Evolutionary conservation across 164 flowering plant species (phyloP), one percentile per base, ranked within the genome.

Genomic region (Kalanchoe fedtschenkoi): DNA sequence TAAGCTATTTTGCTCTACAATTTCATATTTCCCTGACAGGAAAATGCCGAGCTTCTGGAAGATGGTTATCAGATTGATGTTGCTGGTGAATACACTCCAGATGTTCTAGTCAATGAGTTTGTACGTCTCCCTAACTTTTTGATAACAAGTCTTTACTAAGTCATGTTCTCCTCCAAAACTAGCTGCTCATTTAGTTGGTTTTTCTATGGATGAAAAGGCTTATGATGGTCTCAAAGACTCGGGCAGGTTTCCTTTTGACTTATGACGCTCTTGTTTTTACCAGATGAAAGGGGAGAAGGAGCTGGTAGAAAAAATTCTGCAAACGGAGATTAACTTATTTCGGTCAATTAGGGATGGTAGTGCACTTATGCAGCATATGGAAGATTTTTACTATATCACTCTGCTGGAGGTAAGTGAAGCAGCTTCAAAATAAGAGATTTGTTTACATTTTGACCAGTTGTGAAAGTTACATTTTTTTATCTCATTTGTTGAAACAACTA

Each of bases 341-440:
- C 93, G 83, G 2, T 68, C 97, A 64, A 83, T 93, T 51, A 82
- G 98, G 72, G 98, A 93, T 75, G 98, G 98, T 44, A 93, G 77
- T 73, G 98, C 90, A 21, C 87, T 93, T 57, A 89, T 88, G 97
- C 98, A 93, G 75, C 98, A 93, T 70, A 89, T 93, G 98, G 98
- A 93, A 65, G 97, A 93, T 69, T 93, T 93, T 67, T 93, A 93
- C 63, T 93, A 88, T 68, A 75, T 93, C 66, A 57, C 97, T 37
- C 69, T 93, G 63, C 73, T 93, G 17, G 98, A 93, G 97, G 98
- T 89, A 76, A 28, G 29, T n/a, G 17, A 21, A 0, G 21, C 33
- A 33, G 33, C 19, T 47, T 16, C 35, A 10, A 16, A 16, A 37
- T 3, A 55, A 43, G 21, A 10, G 6, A n/a, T 29, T 6, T 39